Evolutionary conservation across 2,329 filamentous ascomycete species (phyloP), one percentile per base, ranked within the genome.

Genomic region (Colletotrichum sp.): DNA sequence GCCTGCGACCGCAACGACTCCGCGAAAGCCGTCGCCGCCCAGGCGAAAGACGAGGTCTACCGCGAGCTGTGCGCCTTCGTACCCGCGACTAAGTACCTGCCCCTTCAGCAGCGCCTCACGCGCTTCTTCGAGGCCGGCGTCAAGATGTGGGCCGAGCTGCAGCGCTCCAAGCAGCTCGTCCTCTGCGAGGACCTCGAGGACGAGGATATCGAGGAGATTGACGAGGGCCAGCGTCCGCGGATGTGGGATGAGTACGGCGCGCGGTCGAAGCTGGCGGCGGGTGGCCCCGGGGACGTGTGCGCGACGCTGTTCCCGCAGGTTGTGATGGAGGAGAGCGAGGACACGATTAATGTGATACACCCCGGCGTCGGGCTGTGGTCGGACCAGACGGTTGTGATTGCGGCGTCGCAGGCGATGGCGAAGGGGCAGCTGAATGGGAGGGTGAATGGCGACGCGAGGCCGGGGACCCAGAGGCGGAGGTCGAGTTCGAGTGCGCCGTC

Each of bases 221-320:
- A 79, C 21, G 78, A 79, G 13, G 73, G 70, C 39, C 68, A 75
- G 71, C 69, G 76, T 8, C 70, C 80, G 2, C 66, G 76, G 1
- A 68, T 77, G 52, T 79, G 79, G 59, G 79, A 80, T 0, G 78
- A 81, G 16, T 82, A 78, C 28, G 71, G 76, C 2, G 71, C 73
- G 13, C 68, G 72, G 55, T 55, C 55, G 24, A 52, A 44, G 39
- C 26, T 15, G 21, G 63, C 49, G 10, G 28, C 39, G 5, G 75
- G 75, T 10, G 44, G 64, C 5, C 10, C 77, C 57, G 60, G 72
- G 0, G 49, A 36, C 0, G 66, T 78, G 0, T 68, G 81, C 1
- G 80, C 78, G 0, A 75, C 78, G 15, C 66, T 83, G 9, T 83
- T 83, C 30, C 81, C 81, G 0, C 80, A 81, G 36, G 79, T 82